Percentiles rank a stretch among this genome's conserved stretches.
Conservation (phyloP, 2,329 filamentous ascomycete species). For the Botryotinia convoluta region DNA sequence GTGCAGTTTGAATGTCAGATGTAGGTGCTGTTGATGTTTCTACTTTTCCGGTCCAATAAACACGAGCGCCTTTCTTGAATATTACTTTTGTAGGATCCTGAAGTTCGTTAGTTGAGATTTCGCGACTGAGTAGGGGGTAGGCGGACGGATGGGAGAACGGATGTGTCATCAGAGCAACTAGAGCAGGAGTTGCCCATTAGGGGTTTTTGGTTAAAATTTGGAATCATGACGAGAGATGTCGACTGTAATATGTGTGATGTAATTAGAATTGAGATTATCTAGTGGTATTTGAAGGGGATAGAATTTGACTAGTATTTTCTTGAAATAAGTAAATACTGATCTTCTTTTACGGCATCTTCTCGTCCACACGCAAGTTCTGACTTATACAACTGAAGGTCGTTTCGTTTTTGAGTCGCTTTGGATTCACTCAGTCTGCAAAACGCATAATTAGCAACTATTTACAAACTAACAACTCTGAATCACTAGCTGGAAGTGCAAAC, state of each 20-base stretch:
- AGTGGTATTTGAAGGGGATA: neutral
- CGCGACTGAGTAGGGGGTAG: neutral
- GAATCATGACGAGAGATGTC: neutral
- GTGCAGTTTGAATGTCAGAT: neutral
- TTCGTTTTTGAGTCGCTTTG: accelerated
- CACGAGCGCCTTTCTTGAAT: neutral
- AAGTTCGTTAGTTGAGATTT: neutral
- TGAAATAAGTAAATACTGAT: neutral
- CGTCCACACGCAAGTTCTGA: neutral
- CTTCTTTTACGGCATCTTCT: neutral
- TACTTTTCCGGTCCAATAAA: neutral
- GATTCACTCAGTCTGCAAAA: neutral
- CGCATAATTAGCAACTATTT: neutral
- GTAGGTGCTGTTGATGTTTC: neutral
- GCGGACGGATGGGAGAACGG: neutral
- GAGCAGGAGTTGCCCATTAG: neutral
- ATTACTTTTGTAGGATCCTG: neutral
- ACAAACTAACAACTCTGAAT: neutral
- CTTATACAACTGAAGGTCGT: neutral
- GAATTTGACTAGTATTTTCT: neutral
- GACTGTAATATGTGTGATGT: neutral
- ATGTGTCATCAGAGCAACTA: neutral
- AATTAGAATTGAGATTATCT: neutral
- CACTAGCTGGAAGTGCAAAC: neutral
- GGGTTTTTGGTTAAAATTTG: neutral